These are phyloP conservation scores for Sporothrix brunneoviolacea DNA, from an alignment of 2,329 filamentous ascomycete genomes.

Conservation along the genomic window DNA sequence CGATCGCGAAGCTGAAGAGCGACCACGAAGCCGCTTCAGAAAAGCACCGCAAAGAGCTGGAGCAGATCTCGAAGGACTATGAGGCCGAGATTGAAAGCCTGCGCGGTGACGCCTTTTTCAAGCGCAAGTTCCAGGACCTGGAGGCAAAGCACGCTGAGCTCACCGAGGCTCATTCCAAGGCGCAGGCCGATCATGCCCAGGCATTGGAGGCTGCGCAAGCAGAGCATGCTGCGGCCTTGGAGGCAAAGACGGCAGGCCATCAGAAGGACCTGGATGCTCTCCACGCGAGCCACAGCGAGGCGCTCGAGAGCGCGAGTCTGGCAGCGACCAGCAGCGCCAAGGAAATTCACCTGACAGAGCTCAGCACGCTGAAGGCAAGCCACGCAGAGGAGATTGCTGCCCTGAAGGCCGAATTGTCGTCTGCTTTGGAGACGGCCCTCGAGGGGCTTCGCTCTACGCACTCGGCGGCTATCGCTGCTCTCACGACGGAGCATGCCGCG, in stretches of 20 bases:
- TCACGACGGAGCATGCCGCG: conserved; percentile 35
- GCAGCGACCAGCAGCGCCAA: conserved; percentile 43
- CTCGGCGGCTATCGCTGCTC: conserved; percentile 33
- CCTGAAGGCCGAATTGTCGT: conserved; percentile 23
- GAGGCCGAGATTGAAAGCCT: conserved; percentile 60
- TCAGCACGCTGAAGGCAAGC: conserved; percentile 47
- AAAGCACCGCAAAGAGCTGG: conserved; percentile 52
- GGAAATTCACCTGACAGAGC: conserved; percentile 41
- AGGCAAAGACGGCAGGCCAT: conserved; percentile 46
- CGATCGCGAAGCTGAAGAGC: conserved; percentile 44
- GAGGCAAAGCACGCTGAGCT: conserved; percentile 51
- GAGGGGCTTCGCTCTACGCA: conserved; percentile 38
- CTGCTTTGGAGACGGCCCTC: conserved; percentile 28
- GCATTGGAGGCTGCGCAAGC: conserved; percentile 38
- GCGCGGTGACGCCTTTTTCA: conserved; percentile 56
- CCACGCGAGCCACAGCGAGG: conserved; percentile 51
- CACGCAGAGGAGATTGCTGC: conserved; percentile 41
- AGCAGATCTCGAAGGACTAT: conserved; percentile 53
- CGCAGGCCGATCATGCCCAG: conserved; percentile 33
- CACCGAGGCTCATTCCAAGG: conserved; percentile 20
- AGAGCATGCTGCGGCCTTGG: conserved; percentile 40
- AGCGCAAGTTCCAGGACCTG: conserved; percentile 56
- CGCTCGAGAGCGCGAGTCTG: conserved; percentile 50
- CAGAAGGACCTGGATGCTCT: conserved; percentile 49
- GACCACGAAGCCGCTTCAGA: conserved; percentile 35